Percentiles rank a stretch among this genome's conserved stretches.
These are phyloP conservation scores for Clonostachys solani DNA, from an alignment of 2,329 filamentous ascomycete genomes.

Conservation along the genomic window DNA sequence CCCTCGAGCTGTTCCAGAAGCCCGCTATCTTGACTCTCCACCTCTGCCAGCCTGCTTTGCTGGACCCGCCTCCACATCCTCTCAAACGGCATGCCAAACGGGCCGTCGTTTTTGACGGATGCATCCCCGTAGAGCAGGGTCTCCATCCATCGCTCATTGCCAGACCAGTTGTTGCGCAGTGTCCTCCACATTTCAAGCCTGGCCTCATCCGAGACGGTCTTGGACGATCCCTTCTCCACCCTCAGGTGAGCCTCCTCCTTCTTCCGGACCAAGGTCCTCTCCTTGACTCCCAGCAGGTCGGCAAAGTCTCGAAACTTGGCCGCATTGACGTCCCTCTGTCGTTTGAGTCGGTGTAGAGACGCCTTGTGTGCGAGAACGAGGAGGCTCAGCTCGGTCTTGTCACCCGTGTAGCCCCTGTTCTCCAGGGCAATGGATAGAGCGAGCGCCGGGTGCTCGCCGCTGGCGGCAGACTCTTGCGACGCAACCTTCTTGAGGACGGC, in stretches of 20 bases:
- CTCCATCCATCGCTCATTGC: slow-evolving; percentile 70
- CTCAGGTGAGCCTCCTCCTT: slow-evolving; percentile 37
- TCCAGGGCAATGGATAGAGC: slow-evolving; percentile 55
- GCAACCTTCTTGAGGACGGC: slow-evolving; percentile 71
- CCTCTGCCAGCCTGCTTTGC: slow-evolving; percentile 49
- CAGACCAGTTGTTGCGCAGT: slow-evolving; percentile 73
- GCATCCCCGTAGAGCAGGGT: slow-evolving; percentile 65
- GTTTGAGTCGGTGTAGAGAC: slow-evolving; percentile 56
- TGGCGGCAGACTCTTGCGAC: slow-evolving; percentile 31
- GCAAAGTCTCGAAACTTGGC: slow-evolving; percentile 60
- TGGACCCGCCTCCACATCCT: slow-evolving; percentile 67
- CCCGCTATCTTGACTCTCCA: slow-evolving; percentile 46
- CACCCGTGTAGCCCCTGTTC: slow-evolving; percentile 50
- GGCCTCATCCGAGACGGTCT: slow-evolving; percentile 33
- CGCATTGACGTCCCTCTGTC: slow-evolving; percentile 55
- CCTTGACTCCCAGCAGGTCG: slow-evolving; percentile 59
- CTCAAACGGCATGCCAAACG: slow-evolving; percentile 66
- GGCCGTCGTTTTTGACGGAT: slow-evolving; percentile 45
- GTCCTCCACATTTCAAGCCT: slow-evolving; percentile 51
- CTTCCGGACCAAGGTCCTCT: slow-evolving; percentile 49
- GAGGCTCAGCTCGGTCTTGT: slow-evolving; percentile 52
- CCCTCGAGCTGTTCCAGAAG: slow-evolving; percentile 68
- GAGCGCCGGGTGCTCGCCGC: slow-evolving; percentile 35
- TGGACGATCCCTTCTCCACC: slow-evolving; percentile 13
- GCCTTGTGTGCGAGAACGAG: slow-evolving; percentile 71